A percentile compares a stretch with the other conserved stretches of the same genome.
phyloP scores from a whole-genome alignment of 306 rosid genomes.

The Potentilla sterilis region DNA sequence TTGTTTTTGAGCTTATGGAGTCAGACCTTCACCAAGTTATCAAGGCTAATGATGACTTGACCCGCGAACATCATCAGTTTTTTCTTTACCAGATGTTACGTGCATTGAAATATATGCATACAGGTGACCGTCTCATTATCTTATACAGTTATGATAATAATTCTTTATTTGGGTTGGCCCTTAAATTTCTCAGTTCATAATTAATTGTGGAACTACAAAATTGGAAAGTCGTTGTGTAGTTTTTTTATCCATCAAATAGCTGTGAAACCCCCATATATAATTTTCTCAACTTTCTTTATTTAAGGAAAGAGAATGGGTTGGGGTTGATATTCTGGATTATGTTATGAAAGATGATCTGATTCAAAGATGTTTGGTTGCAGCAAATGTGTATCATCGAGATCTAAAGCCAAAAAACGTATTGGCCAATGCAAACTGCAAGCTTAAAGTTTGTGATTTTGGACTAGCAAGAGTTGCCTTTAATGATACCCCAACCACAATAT shows the following conservation, averaged over 20 bases:
- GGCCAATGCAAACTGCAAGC: constrained; percentile 98
- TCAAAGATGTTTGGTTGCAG: constrained; percentile 48
- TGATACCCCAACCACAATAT: constrained; percentile 77
- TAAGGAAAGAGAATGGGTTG: background rate
- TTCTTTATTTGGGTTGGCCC: background rate
- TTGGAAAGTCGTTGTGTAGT: background rate
- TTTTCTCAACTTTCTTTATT: background rate
- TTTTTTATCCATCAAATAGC: background rate
- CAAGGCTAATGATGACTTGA: constrained; percentile 97
- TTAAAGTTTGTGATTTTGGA: constrained; percentile 95
- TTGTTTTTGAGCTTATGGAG: constrained; percentile 94
- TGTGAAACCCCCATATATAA: background rate
- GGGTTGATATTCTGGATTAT: background rate
- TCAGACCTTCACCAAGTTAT: constrained; percentile 99
- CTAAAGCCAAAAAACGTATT: constrained; percentile 93
- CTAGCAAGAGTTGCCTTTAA: constrained; percentile 89
- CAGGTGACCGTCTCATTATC: constrained; percentile 44
- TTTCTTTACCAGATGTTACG: constrained; percentile 97
- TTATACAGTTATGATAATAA: constrained; percentile 7
- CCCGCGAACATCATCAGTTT: constrained; percentile 85
- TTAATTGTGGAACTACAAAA: background rate
- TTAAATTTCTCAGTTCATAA: background rate
- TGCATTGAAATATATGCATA: constrained; percentile 86
- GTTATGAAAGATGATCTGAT: constrained; percentile 10
- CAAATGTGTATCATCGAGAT: constrained; percentile 94